Percentiles rank a stretch among this genome's conserved stretches.
Evolutionary conservation across 805 yeast species (phyloP).

Genomic region (Suhomyces xylopsoci): DNA sequence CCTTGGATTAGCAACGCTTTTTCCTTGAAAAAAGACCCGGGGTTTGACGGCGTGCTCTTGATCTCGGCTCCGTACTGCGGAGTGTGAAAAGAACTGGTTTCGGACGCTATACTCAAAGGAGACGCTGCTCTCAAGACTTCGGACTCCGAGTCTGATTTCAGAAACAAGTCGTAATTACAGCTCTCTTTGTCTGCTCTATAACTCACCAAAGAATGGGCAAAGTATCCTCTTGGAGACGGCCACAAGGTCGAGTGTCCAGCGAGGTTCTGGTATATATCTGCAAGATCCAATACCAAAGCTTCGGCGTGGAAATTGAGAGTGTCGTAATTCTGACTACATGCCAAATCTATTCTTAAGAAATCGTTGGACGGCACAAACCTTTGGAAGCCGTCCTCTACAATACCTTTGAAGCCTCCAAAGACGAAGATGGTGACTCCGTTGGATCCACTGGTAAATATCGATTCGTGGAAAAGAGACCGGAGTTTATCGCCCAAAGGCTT

Average conservation of each 20-base stretch:
- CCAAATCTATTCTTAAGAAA: slow-evolving; percentile 33
- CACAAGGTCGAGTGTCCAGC: slow-evolving; percentile 9
- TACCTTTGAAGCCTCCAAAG: slow-evolving; percentile 37
- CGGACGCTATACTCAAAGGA: slow-evolving; percentile 5
- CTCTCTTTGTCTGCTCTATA: slow-evolving; percentile 14
- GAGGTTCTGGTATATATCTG: slow-evolving; percentile 2
- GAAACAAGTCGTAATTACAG: slow-evolving; percentile 17
- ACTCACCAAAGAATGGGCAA: slow-evolving; percentile 32
- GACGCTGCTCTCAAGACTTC: slow-evolving; percentile 1
- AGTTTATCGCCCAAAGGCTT: not conserved
- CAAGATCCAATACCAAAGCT: slow-evolving; percentile 16
- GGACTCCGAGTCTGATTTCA: slow-evolving; percentile 6
- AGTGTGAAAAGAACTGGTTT: slow-evolving; percentile 4
- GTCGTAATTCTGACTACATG: slow-evolving; percentile 17
- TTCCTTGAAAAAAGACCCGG: slow-evolving; percentile 21
- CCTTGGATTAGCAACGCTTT: slow-evolving; percentile 39
- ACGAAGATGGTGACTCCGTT: slow-evolving; percentile 26
- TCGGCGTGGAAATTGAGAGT: slow-evolving; percentile 17
- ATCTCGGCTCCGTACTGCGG: not conserved
- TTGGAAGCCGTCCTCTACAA: slow-evolving; percentile 13
- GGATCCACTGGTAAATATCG: slow-evolving; percentile 7
- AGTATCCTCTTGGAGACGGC: slow-evolving; percentile 41
- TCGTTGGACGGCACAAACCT: slow-evolving; percentile 31
- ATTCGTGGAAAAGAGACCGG: slow-evolving; percentile 7
- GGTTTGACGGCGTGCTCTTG: not conserved